Conservation (phyloP, 2,329 filamentous ascomycete genomes). For the Botrytis cinerea region DNA sequence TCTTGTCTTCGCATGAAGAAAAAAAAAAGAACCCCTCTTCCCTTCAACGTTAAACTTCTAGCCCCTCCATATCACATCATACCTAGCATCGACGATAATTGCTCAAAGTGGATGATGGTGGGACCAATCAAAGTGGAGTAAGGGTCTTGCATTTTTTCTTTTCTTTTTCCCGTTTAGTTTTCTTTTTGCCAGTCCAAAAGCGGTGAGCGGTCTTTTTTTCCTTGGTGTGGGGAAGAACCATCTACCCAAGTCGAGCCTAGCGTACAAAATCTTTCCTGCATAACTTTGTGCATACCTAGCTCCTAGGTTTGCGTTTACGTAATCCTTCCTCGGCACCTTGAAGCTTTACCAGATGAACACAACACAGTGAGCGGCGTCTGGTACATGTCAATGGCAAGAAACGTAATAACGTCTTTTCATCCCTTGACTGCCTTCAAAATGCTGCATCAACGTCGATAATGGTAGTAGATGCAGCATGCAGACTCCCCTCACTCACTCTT, state of each 20-base stretch:
- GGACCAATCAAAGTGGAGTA: conserved; percentile 4
- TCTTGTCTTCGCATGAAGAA: neutral
- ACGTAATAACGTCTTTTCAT: neutral
- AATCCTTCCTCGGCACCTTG: neutral
- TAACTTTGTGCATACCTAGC: neutral
- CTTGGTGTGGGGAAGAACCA: neutral
- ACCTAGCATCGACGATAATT: neutral
- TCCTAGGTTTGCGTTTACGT: neutral
- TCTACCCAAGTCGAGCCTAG: neutral
- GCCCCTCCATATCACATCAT: conserved; percentile 6
- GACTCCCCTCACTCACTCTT: neutral
- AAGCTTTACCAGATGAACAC: neutral
- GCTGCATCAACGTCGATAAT: neutral
- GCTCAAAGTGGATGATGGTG: conserved; percentile 1
- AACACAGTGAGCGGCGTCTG: neutral
- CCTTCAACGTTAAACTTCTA: conserved; percentile 7
- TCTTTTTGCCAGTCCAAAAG: neutral
- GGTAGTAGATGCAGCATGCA: neutral
- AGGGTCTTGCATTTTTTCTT: conserved; percentile 4
- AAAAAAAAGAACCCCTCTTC: conserved; percentile 3
- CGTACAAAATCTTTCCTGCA: neutral
- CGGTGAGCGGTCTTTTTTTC: neutral
- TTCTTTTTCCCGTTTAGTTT: neutral
- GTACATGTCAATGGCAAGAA: neutral
- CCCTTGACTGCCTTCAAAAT: neutral